These are phyloP conservation scores for Suillus subaureus DNA, from an alignment of 768 basidiomycete genomes.

Conservation along the genomic window DNA sequence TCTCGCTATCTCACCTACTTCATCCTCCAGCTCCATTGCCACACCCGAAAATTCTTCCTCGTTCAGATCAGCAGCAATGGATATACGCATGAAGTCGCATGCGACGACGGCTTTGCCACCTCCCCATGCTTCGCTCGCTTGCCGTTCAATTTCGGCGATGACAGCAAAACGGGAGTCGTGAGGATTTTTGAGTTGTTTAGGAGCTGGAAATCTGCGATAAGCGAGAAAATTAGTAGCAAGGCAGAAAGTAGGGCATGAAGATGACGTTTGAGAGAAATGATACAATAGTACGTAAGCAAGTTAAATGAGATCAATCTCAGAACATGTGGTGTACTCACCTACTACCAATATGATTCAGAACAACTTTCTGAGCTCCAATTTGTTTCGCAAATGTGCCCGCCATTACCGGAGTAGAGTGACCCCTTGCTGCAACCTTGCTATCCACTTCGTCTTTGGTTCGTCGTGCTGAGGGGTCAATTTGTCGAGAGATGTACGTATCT, in stretches of 20 bases:
- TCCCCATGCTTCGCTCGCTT: conserved; percentile 64
- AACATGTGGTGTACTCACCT: conserved; percentile 44
- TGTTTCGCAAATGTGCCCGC: conserved; percentile 74
- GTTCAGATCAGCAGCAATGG: conserved; percentile 32
- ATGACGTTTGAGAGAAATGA: neutral
- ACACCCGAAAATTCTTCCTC: neutral
- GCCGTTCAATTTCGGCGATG: conserved; percentile 61
- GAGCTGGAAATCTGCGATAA: conserved; percentile 52
- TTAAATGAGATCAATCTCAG: neutral
- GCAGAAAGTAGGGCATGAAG: conserved; percentile 3
- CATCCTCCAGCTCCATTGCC: neutral
- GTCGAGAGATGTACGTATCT: conserved; percentile 65
- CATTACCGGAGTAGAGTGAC: conserved; percentile 80
- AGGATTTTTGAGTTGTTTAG: conserved; percentile 35
- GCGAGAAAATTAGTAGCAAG: neutral
- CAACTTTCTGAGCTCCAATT: conserved; percentile 59
- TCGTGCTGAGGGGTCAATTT: conserved; percentile 52
- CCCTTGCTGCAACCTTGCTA: conserved; percentile 59
- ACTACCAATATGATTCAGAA: conserved; percentile 78
- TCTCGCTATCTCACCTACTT: neutral
- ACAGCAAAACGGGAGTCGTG: conserved; percentile 42
- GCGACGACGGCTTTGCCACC: conserved; percentile 51
- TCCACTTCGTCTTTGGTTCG: conserved; percentile 44
- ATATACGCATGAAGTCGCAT: conserved; percentile 56
- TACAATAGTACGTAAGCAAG: neutral